A percentile compares a stretch with the other conserved stretches of the same genome.
These are phyloP conservation scores for Diaporthe sp. DNA, from an alignment of 2,329 filamentous ascomycete species.

Conservation along the genomic window DNA sequence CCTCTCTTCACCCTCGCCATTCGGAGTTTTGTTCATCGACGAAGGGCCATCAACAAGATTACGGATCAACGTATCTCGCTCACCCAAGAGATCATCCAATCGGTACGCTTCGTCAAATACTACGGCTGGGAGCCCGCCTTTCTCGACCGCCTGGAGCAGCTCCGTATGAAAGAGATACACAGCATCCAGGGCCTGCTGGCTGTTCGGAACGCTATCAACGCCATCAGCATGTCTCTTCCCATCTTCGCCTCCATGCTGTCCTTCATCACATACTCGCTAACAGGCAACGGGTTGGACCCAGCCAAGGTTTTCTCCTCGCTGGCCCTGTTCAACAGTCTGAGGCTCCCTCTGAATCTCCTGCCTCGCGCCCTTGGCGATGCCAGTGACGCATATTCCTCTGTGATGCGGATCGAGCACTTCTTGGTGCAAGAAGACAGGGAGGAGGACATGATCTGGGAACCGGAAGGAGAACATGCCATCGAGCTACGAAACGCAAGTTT, in stretches of 20 bases:
- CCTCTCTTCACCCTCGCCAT: conserved; percentile 84
- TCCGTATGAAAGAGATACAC: conserved; percentile 82
- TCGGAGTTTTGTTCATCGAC: conserved; percentile 79
- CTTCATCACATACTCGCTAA: conserved; percentile 84
- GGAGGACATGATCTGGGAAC: conserved; percentile 73
- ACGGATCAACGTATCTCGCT: conserved; percentile 93
- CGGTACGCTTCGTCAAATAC: conserved; percentile 94
- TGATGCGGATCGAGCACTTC: conserved; percentile 90
- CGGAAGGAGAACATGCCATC: conserved; percentile 76
- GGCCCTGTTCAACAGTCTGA: conserved; percentile 91
- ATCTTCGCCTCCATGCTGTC: conserved; percentile 96
- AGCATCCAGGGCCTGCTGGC: conserved; percentile 86
- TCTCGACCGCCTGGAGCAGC: conserved; percentile 78
- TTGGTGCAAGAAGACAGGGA: conserved; percentile 86
- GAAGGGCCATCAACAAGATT: conserved; percentile 88
- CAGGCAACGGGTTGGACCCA: conserved; percentile 77
- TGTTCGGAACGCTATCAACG: conserved; percentile 87
- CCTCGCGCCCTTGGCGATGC: conserved; percentile 90
- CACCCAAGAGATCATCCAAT: conserved; percentile 91
- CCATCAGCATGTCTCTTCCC: conserved; percentile 86
- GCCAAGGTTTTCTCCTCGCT: conserved; percentile 92
- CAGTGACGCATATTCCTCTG: conserved; percentile 88
- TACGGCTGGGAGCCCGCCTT: conserved; percentile 97
- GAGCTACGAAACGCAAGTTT: conserved; percentile 81
- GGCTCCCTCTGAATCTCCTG: conserved; percentile 90